Percentiles rank a stretch among this genome's conserved stretches.
Evolutionary conservation across 2,329 filamentous ascomycete genomes (phyloP).

Genomic region (Xylariaceae sp.): DNA sequence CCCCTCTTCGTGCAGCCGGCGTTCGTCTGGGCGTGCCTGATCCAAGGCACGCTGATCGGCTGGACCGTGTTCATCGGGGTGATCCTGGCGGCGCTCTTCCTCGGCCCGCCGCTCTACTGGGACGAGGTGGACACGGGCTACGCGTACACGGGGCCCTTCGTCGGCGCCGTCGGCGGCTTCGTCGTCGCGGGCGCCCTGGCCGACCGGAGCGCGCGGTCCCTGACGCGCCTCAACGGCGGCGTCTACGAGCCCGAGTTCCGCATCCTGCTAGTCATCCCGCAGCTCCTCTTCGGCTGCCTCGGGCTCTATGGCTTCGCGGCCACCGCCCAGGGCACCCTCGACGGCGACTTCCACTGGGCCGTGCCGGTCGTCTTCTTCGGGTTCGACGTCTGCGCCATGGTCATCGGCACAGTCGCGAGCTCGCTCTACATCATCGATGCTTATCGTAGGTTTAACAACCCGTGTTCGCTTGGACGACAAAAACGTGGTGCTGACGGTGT

Average conservation of each 20-base stretch:
- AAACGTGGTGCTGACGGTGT: not conserved
- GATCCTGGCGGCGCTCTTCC: conserved; percentile 78
- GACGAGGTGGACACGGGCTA: conserved; percentile 81
- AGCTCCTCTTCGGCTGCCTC: conserved; percentile 74
- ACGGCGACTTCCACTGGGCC: conserved; percentile 66
- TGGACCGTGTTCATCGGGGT: conserved; percentile 95
- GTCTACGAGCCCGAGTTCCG: conserved; percentile 92
- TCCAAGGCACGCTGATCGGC: conserved; percentile 88
- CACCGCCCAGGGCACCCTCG: conserved; percentile 62
- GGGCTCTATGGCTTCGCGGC: conserved; percentile 86
- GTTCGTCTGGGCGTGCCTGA: conserved; percentile 77
- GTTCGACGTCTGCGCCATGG: conserved; percentile 85
- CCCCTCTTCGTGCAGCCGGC: conserved; percentile 83
- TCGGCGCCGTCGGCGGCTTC: conserved; percentile 81
- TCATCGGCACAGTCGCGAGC: conserved; percentile 83
- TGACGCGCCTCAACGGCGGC: conserved; percentile 77
- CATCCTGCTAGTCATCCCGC: conserved; percentile 79
- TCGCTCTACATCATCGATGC: conserved; percentile 92
- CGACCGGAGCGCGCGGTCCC: conserved; percentile 69
- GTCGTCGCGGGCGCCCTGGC: conserved; percentile 71
- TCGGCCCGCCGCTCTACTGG: conserved; percentile 81
- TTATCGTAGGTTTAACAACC: conserved; percentile 70
- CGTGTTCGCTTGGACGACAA: not conserved
- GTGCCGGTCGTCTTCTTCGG: conserved; percentile 82
- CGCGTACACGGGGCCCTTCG: conserved; percentile 81